Base-by-base conservation (phyloP, 2,329 filamentous ascomycete genomes). In the Onygenales sp. region DNA sequence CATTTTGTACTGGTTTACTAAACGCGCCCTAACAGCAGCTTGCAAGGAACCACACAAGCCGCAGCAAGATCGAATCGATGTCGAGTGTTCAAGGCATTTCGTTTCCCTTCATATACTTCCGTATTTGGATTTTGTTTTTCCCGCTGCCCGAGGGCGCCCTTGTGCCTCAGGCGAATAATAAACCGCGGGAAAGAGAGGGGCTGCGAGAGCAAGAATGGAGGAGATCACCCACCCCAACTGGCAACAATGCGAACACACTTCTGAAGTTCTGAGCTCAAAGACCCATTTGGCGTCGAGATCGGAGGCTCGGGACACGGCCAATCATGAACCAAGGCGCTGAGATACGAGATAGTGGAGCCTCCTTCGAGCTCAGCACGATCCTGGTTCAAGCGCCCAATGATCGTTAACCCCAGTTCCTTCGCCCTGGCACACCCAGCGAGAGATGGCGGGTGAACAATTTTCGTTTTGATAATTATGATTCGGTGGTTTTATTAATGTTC, bases 251-350 rank as follows among this genome's bases (percentile, higher is more conserved):
- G 17, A 17, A 17, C 17, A 17, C 17, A 17, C 17, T 17, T 17
- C 17, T 9, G 31, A 36, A 33, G 34, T 17, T 31, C 2, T 11
- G 14, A 27, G 5, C 33, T 32, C 32, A 37, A 11, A 7, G 14
- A 21, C 34, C 46, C 34, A 40, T n/a, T 39, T 39, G 39, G 46
- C 34, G 34, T 49, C 33, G 34, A 39, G 17, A 49, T 40, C 17
- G 46, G 33, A 49, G 36, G 33, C 39, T 39, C 10, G n/a, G 33
- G 17, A 14, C 17, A 39, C 46, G 36, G 34, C 46, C 46, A 49
- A 49, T 49, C 34, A 49, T 49, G 46, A 36, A 49, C 39, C 13
- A 37, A 27, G 33, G 39, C n/a, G 34, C 46, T 21, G 46, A 49
- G 46, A 49, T 49, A 49, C 46, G 46, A 40, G 46, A 13, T 39